These are phyloP conservation scores for Leccinum olivaceopallidum DNA, from an alignment of 768 basidiomycete species.

Conservation along the genomic window DNA sequence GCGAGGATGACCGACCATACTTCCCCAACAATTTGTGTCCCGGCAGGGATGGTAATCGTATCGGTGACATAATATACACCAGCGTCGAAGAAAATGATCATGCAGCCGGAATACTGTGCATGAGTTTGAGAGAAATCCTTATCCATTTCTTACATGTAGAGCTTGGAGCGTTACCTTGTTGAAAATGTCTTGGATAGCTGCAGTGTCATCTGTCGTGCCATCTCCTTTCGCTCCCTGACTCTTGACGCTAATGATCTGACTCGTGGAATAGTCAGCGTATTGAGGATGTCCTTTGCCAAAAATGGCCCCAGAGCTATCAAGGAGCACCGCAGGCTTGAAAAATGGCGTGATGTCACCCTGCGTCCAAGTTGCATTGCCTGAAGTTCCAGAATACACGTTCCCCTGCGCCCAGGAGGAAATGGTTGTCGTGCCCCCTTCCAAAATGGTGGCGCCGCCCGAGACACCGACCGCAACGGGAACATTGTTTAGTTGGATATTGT, in stretches of 20 bases:
- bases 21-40: slow-evolving; percentile 49
- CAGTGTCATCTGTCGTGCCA: slow-evolving; percentile 73
- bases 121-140: not conserved
- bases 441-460: slow-evolving; percentile 32
- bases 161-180: slow-evolving; percentile 39
- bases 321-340: slow-evolving; percentile 52
- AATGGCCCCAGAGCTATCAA: slow-evolving; percentile 58
- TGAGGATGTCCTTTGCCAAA: slow-evolving; percentile 55
- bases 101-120: slow-evolving; percentile 63
- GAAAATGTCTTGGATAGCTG: slow-evolving; percentile 59
- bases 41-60: slow-evolving; percentile 50
- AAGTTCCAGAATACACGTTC: slow-evolving; percentile 60
- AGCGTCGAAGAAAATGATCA: slow-evolving; percentile 81
- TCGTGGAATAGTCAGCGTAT: slow-evolving; percentile 51
- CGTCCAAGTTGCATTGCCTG: slow-evolving; percentile 42
- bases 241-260: slow-evolving; percentile 69
- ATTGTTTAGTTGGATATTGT: slow-evolving; percentile 36
- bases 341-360: slow-evolving; percentile 48
- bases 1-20: slow-evolving; percentile 51
- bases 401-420: slow-evolving; percentile 72
- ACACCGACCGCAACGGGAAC: slow-evolving; percentile 36
- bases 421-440: slow-evolving; percentile 37
- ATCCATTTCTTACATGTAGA: not conserved
- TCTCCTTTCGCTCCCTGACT: slow-evolving; percentile 72
- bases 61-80: slow-evolving; percentile 48